Evolutionary conservation across 345 rosid species (phyloP), one percentile per base, ranked within the genome.

Genomic region (Sisymbrium irio): DNA sequence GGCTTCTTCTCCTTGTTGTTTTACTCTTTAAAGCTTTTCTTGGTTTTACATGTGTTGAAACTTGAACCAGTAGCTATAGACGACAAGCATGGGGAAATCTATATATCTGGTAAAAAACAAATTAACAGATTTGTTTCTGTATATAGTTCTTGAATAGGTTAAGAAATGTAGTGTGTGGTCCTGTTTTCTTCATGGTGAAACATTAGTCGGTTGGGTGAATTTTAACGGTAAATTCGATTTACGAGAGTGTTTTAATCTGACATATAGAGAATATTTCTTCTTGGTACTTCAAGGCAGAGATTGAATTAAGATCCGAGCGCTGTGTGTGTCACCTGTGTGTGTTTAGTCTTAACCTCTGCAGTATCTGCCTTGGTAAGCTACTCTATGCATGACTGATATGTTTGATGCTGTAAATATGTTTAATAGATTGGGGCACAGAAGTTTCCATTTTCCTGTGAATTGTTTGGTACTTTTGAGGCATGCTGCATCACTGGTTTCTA

Each of bases 11-110:
- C 53, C 19, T 75, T 49, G 54, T 51, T 62, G 44, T 45, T 56
- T 36, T 45, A 6, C 40, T 37, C 40, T 67, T 74, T 20, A 74
- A 36, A 57, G 10, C 65, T 3, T 45, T 45, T 56, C 14, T 47
- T 35, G 40, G 71, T 56, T 73, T 73, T 13, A 36, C 71, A 65
- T 65, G 77, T 73, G 65, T 42, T 55, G 64, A 20, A 53, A 30
- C 19, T 60, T 70, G 7, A 36, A 37, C n/a, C 59, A 40, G 25
- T 50, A 13, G 44, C 62, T 41, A 1, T 62, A 6, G 14, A 47
- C 20, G 42, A 72, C 15, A 49, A 61, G 13, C 20, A 30, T 30
- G 18, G 20, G 17, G 44, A 50, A 50, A 53, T 71, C 51, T 49
- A 19, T 30, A 0, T 30, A 39, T 67, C 15, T 40, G 3, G 15